Evolutionary conservation across 208 protist species (phyloP).

Genomic region (Crithidia bombi): DNA sequence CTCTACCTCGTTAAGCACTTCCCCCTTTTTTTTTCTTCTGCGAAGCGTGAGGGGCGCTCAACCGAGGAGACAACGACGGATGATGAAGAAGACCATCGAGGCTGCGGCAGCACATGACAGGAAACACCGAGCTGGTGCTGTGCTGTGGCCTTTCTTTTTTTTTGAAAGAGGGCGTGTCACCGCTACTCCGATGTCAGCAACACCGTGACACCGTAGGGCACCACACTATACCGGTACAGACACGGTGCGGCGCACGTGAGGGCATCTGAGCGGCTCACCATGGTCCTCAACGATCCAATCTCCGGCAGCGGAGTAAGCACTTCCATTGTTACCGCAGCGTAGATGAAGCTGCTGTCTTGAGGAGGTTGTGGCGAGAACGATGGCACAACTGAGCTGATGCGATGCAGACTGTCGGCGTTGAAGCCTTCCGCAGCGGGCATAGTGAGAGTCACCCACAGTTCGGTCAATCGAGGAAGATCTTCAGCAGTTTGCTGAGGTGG

Average conservation of each 20-base stretch:
- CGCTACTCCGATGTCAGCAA: conserved; percentile 1
- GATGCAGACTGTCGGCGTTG: too few species aligned
- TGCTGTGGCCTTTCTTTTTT: too few species aligned
- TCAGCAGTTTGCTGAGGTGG: neutral
- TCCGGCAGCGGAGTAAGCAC: conserved; percentile 21
- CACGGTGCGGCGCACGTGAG: neutral
- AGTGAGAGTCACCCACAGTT: neutral
- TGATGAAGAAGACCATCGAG: too few species aligned
- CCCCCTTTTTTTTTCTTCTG: too few species aligned
- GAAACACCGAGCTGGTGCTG: too few species aligned
- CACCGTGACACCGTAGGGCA: conserved; percentile 18
- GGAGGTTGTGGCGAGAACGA: too few species aligned
- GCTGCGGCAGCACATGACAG: too few species aligned
- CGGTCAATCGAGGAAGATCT: neutral
- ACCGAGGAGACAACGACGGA: too few species aligned
- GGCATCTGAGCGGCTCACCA: neutral
- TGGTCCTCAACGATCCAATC: neutral
- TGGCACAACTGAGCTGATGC: too few species aligned
- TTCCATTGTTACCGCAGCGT: conserved; percentile 10
- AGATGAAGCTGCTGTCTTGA: conserved; percentile 3
- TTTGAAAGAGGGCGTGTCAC: neutral
- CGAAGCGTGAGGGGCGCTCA: too few species aligned
- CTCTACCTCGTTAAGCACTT: too few species aligned
- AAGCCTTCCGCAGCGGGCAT: too few species aligned
- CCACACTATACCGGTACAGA: conserved; percentile 1